Evolutionary conservation across 208 protist species (phyloP), one percentile per base, ranked within the genome.

Genomic region (Endotrypanum monterogeii): DNA sequence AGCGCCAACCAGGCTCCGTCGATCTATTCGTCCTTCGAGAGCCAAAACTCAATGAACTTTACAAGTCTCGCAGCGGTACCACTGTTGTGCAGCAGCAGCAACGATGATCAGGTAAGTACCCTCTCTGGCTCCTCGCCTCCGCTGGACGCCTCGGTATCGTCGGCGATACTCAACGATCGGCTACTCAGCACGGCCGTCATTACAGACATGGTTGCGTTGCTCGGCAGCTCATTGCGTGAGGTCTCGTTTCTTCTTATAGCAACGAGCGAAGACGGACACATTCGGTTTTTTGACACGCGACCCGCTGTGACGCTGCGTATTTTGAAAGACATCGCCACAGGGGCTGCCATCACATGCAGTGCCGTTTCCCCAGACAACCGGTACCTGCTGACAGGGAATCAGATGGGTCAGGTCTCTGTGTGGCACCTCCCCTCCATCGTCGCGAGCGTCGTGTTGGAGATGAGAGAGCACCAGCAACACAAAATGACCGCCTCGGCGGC

Each of bases 401-500:
- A 96, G 73, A 94, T 94, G 68, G 92, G 92, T 0, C 83, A 87
- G 20, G 87, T 96, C 12, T 88, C 89, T 6, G 83, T 94, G 51
- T 96, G 92, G 92, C 89, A 96, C 67, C 73, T 94, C 20, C 89
- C 89, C n/a, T 92, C 82, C 39, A 87, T 96, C 62, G 86, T 94
- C 14, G 78, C 77, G 20, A 87, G 80, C 67, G 80, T 89, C 18
- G 79, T 78, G 52, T 25, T 84, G 69, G 79, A 79, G 72, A 79
- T 76, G 81, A 85, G 65, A 39, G 56, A 20, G 2, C 63, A 68
- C 71, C 54, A 35, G 9, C 58, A 63, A 11, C 58, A 63, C 58
- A 63, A 63, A 41, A 16, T 51, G 6, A 56, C 71, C 5, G 30
- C 62, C 62, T 68, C 46, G 20, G 25, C 77, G 39, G 48, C 46